Evolutionary conservation across 2,329 filamentous ascomycete genomes (phyloP).

Genomic region (Fusarium nelsonii): DNA sequence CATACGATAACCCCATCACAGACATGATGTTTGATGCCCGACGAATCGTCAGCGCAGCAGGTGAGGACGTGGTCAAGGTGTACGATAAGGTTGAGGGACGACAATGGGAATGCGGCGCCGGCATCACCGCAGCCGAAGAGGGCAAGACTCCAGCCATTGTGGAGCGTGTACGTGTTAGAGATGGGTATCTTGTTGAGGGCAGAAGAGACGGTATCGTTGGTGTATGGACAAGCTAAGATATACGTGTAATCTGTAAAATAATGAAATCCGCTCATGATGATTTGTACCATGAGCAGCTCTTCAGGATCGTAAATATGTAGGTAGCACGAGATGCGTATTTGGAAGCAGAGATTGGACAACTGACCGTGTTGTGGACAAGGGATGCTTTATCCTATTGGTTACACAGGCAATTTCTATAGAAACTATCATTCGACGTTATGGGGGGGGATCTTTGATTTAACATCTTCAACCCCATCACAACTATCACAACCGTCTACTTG

Average conservation of each 20-base stretch:
- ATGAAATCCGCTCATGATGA: conserved; percentile 40
- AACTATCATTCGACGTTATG: not conserved
- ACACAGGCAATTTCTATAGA: not conserved
- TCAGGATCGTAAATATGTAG: not conserved
- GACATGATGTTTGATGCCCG: conserved; percentile 97
- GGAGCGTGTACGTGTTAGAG: conserved; percentile 89
- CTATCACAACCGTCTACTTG: not conserved
- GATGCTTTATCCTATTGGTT: conserved; percentile 6
- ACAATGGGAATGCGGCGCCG: conserved; percentile 96
- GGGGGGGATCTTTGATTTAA: not conserved
- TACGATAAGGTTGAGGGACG: conserved; percentile 97
- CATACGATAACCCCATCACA: conserved; percentile 91
- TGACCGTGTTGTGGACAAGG: not conserved
- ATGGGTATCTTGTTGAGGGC: conserved; percentile 94
- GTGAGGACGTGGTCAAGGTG: conserved; percentile 94
- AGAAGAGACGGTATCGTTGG: conserved; percentile 88
- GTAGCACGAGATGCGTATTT: not conserved
- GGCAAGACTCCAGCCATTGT: conserved; percentile 76
- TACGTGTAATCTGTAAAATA: conserved; percentile 46
- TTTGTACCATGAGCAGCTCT: conserved; percentile 15
- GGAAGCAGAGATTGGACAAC: not conserved
- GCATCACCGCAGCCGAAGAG: conserved; percentile 75
- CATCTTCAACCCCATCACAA: conserved; percentile 1
- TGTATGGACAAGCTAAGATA: conserved; percentile 80
- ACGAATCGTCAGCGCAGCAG: conserved; percentile 88